Conservation (phyloP, 2,329 filamentous ascomycete genomes). For the Colletotrichum tabaci region DNA sequence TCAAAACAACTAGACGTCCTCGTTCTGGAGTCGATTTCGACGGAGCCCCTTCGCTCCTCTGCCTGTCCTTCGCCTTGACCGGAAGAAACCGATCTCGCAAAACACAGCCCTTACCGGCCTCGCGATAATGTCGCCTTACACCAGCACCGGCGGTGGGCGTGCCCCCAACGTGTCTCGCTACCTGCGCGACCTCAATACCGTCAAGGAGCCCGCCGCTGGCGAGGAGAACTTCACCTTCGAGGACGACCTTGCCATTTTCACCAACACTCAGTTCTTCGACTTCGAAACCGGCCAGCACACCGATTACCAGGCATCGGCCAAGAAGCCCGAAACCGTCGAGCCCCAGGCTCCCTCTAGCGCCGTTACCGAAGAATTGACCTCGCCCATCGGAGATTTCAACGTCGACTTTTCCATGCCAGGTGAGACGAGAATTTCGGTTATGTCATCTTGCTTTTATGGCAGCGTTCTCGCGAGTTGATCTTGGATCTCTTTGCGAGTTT, state of each 20-base stretch:
- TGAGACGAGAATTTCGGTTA: slow-evolving; percentile 52
- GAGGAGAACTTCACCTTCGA: slow-evolving; percentile 76
- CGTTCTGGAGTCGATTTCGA: slow-evolving; percentile 19
- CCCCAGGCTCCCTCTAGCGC: slow-evolving; percentile 46
- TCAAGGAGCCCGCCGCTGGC: slow-evolving; percentile 70
- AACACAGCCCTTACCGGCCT: slow-evolving; percentile 30
- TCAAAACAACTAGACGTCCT: slow-evolving; percentile 38
- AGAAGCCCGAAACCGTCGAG: slow-evolving; percentile 59
- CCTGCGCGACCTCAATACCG: slow-evolving; percentile 86
- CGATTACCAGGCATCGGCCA: slow-evolving; percentile 67
- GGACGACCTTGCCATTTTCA: slow-evolving; percentile 83
- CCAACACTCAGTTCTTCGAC: slow-evolving; percentile 86
- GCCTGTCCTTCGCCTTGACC: slow-evolving; percentile 8
- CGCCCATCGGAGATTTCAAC: slow-evolving; percentile 61
- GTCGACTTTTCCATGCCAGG: slow-evolving; percentile 66
- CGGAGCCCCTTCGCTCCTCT: slow-evolving; percentile 27
- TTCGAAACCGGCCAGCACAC: slow-evolving; percentile 77
- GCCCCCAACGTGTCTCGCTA: slow-evolving; percentile 92
- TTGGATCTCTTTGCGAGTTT: neutral
- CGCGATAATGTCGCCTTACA: slow-evolving; percentile 75
- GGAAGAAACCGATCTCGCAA: slow-evolving; percentile 12
- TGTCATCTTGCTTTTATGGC: slow-evolving; percentile 19
- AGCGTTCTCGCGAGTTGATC: neutral
- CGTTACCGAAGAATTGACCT: slow-evolving; percentile 49
- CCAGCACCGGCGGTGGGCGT: slow-evolving; percentile 74